These are phyloP conservation scores for Helianthus annuus DNA, from an alignment of 129 eudicot species.

Conservation along the genomic window DNA sequence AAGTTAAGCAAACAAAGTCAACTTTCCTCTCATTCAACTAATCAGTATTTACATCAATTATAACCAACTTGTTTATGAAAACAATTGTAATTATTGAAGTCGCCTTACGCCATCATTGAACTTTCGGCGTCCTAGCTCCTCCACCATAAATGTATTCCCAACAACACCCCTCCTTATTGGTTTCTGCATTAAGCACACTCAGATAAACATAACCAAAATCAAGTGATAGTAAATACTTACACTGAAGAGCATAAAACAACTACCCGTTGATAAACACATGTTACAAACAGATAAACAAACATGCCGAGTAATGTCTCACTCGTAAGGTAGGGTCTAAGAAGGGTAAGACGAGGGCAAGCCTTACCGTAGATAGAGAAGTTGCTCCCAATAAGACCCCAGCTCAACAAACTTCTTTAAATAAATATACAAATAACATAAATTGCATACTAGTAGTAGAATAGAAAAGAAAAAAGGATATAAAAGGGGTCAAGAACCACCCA, in stretches of 20 bases:
- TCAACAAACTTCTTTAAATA: no score
- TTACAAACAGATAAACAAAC: no score
- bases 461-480: no score
- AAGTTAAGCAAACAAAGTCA: slow-evolving; percentile 10
- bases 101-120: slow-evolving; percentile 71
- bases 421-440: no score
- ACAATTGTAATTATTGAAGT: neutral
- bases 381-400: no score
- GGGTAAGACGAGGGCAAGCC: no score
- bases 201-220: slow-evolving; percentile 4
- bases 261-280: neutral
- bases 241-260: neutral
- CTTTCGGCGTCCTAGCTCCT: slow-evolving; percentile 73
- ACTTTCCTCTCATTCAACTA: neutral
- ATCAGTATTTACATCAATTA: neutral
- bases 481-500: no score
- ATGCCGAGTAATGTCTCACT: no score
- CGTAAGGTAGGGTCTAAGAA: no score
- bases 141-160: slow-evolving; percentile 82
- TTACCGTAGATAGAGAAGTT: no score
- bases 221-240: neutral
- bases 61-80: no score
- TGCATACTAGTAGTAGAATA: no score
- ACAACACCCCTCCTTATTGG: slow-evolving; percentile 84
- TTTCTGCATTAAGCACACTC: slow-evolving; percentile 59